phyloP scores from a whole-genome alignment of 331 rosid genomes.

The Acacia concinna region DNA sequence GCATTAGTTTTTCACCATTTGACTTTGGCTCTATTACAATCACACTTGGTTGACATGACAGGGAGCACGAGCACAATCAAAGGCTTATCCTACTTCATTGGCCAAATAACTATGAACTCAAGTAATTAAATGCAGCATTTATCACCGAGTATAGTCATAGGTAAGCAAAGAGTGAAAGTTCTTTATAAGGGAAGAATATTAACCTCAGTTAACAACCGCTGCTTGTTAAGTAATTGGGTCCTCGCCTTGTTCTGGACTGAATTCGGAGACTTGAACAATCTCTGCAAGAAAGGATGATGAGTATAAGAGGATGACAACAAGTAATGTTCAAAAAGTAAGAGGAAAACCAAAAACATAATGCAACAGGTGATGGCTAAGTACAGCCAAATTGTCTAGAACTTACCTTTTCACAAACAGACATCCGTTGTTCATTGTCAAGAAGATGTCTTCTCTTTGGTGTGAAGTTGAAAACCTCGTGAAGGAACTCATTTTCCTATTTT shows the following conservation, averaged over 20 bases:
- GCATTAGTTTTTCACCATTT: too few relatives aligned
- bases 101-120: neutral
- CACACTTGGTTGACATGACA: neutral
- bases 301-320: neutral
- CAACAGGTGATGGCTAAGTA: neutral
- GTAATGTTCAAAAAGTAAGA: neutral
- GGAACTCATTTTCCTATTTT: constrained; percentile 76
- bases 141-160: constrained; percentile 20
- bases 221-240: constrained; percentile 81
- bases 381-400: constrained; percentile 20
- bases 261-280: constrained; percentile 82
- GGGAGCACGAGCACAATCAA: neutral
- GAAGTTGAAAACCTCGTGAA: constrained; percentile 71
- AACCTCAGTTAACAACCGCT: constrained; percentile 78
- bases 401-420: constrained; percentile 79
- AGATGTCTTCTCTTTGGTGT: constrained; percentile 62
- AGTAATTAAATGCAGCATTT: constrained; percentile 2
- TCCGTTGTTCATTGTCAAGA: constrained; percentile 55
- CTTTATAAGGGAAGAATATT: constrained; percentile 14
- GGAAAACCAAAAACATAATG: constrained; percentile 9
- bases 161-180: neutral
- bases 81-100: neutral
- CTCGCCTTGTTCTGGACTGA: constrained; percentile 76
- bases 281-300: constrained; percentile 41
- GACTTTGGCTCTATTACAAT: too few relatives aligned